Base-by-base conservation (phyloP, 2,329 filamentous ascomycete species). In the Colletotrichum tropicale region DNA sequence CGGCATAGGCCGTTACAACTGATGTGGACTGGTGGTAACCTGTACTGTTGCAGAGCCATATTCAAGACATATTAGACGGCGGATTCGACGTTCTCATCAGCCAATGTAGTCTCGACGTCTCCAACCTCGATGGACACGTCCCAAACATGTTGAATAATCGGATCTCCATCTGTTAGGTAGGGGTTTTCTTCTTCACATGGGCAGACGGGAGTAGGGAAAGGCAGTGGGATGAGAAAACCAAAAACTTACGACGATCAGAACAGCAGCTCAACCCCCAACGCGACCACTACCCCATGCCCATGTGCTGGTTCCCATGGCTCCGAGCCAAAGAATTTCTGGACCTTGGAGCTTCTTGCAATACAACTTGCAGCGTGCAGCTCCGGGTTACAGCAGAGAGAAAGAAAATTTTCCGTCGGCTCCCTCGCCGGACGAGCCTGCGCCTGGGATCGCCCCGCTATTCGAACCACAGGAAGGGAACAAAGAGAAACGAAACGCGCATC, bases 401-500 rank as follows among this genome's bases (percentile, higher is more conserved):
- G 34, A 66, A 61, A 75, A 62, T 67, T 71, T 75, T 71, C 72
- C 68, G 68, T 66, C 68, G 68, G 72, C 67, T 52, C 60, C 52
- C 26, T 60, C 71, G 60, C 67, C 71, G 67, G 36, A 48, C 43
- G 43, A 52, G 43, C 43, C n/a, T 52, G 43, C 43, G 48, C 32
- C 55, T 38, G n/a, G n/a, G 56, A 73, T 43, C 71, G 34, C 64
- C 64, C 62, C 60, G 62, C 64, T 32, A 10, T 8, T n/a, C 34
- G 64, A 43, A 18, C 55, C 34, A 32, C n/a, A 15, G 26, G 13
- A 28, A n/a, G 66, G 15, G 24, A 38, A 62, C 21, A 36, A 28
- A 18, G 66, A 48, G 52, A 65, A 55, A 32, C 43, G 61, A 70
- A 65, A 65, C n/a, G 60, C 16, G 60, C 61, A 71, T 60, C 21